These are phyloP conservation scores for Mortierella sp. DNA, from an alignment of 371 early-diverging fungal genomes.

Conservation along the genomic window DNA sequence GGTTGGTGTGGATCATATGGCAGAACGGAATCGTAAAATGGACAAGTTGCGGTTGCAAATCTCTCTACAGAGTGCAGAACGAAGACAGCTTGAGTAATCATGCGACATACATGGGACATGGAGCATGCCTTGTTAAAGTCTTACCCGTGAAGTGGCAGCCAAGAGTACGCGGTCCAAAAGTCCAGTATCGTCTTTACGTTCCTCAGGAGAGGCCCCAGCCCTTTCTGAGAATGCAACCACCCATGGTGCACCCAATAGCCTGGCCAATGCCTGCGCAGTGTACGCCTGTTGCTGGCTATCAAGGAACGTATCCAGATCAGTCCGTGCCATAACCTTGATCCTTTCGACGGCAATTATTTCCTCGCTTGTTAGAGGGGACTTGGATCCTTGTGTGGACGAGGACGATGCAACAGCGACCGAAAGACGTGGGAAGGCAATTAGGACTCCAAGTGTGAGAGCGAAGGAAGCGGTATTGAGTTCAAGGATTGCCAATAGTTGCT, in stretches of 20 bases:
- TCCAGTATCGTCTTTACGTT: constrained; percentile 29
- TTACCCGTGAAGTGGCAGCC: constrained; percentile 33
- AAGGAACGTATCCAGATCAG: constrained; percentile 24
- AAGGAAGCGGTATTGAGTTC: constrained; percentile 33
- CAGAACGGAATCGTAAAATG: constrained; percentile 52
- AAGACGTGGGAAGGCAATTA: constrained; percentile 60
- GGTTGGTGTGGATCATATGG: constrained; percentile 49
- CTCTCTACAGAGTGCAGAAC: constrained; percentile 12
- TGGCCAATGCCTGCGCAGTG: constrained; percentile 19
- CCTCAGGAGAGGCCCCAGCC: constrained; percentile 22
- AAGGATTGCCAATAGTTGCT: constrained; percentile 21
- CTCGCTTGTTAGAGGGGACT: not conserved
- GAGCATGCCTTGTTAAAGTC: not conserved
- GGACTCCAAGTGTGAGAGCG: constrained; percentile 26
- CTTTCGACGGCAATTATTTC: constrained; percentile 27
- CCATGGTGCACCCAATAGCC: constrained; percentile 50
- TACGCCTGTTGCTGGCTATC: constrained; percentile 22
- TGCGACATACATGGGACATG: too few species aligned
- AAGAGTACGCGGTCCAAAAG: constrained; percentile 26
- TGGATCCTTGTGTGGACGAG: constrained; percentile 15
- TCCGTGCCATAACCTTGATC: constrained; percentile 26
- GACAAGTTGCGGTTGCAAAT: constrained; percentile 42
- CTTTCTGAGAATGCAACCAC: constrained; percentile 41
- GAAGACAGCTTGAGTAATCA: not conserved
- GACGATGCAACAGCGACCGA: constrained; percentile 62